Percentiles rank a stretch among this genome's conserved stretches.
phyloP scores from a whole-genome alignment of 305 asterid genomes.

The Fraxinus ornus region DNA sequence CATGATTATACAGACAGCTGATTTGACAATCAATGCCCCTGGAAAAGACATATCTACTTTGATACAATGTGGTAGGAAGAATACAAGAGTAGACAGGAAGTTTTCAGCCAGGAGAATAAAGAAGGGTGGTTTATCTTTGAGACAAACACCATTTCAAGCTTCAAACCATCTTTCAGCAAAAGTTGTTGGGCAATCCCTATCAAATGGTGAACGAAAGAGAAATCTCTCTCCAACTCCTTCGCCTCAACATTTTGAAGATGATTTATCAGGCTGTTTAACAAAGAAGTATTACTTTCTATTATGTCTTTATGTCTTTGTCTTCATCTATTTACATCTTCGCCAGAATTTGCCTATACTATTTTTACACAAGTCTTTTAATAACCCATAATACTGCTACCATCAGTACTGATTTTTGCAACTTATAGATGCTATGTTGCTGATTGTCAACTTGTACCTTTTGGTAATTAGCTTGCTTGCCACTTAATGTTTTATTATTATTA shows the following conservation, averaged over 20 bases:
- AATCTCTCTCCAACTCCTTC: conserved; percentile 32
- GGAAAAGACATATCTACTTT: conserved; percentile 44
- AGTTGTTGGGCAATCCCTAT: conserved; percentile 27
- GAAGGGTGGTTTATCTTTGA: conserved; percentile 40
- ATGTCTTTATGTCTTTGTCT: conserved; percentile 16
- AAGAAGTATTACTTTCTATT: conserved; percentile 33
- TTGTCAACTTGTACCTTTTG: not conserved
- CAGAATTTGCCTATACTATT: not conserved
- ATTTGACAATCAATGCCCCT: conserved; percentile 33
- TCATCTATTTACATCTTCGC: conserved; percentile 3
- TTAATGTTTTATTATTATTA: not conserved
- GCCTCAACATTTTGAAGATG: conserved; percentile 32
- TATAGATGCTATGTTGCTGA: not conserved
- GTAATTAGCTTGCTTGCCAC: not conserved
- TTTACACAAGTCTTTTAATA: not conserved
- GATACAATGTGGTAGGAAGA: conserved; percentile 31
- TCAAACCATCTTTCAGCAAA: conserved; percentile 37
- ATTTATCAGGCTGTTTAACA: conserved; percentile 22
- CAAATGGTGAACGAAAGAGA: conserved; percentile 37
- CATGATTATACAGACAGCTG: conserved; percentile 38
- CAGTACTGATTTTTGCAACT: conserved; percentile 1
- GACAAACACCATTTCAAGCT: conserved; percentile 46
- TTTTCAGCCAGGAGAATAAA: conserved; percentile 30
- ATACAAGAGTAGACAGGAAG: conserved; percentile 26
- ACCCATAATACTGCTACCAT: not conserved